Conservation (phyloP, 441 rosid genomes). For the Eruca vesicaria region DNA sequence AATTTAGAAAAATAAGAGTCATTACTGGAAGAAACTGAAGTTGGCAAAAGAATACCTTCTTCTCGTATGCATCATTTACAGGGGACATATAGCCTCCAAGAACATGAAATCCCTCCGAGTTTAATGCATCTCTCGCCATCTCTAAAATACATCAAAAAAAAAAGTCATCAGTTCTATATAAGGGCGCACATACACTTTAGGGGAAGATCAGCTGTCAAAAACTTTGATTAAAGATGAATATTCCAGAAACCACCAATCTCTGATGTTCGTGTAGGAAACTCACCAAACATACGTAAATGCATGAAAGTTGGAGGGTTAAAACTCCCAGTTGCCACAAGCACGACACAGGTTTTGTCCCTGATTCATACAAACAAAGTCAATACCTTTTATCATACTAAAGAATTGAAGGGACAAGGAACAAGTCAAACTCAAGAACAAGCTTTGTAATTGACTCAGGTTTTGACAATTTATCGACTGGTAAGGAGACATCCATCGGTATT, state of each 20-base stretch:
- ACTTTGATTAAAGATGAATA: background rate
- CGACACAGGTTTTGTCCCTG: conserved; percentile 51
- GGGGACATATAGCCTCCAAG: conserved; percentile 95
- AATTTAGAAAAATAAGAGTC: background rate
- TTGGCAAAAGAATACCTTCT: conserved; percentile 44
- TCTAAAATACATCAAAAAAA: conserved; percentile 45
- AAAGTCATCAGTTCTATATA: background rate
- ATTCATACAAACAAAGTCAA: background rate
- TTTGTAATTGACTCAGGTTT: conserved; percentile 31
- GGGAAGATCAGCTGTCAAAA: background rate
- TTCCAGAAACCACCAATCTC: background rate
- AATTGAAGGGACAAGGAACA: background rate
- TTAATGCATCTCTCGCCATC: conserved; percentile 81
- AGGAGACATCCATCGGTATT: conserved; percentile 45
- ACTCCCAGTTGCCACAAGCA: conserved; percentile 84
- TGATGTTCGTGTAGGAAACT: background rate
- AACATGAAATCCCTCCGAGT: conserved; percentile 60
- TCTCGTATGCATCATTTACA: conserved; percentile 81
- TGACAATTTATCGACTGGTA: conserved; percentile 54
- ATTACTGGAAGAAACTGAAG: background rate
- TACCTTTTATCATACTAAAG: background rate
- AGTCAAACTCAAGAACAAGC: background rate
- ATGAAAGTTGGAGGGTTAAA: conserved; percentile 98
- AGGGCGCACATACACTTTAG: background rate
- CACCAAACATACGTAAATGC: conserved; percentile 85